Evolutionary conservation across 2,329 filamentous ascomycete genomes (phyloP).

Genomic region (Oidium heveae): DNA sequence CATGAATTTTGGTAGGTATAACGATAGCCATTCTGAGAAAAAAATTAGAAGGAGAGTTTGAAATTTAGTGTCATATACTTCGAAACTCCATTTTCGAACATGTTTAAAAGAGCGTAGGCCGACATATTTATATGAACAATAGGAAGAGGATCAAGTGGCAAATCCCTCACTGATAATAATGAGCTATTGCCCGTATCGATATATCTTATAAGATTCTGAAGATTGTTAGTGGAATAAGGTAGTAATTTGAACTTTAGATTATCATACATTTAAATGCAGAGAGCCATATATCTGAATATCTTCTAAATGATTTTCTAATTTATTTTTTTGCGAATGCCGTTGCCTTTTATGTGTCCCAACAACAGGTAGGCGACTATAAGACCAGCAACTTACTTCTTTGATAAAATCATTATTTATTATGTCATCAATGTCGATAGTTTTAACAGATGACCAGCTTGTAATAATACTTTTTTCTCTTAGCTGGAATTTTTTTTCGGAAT

Average conservation of each 20-base stretch:
- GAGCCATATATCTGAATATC: slow-evolving; percentile 8
- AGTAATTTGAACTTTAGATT: background rate
- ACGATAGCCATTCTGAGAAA: slow-evolving; percentile 9
- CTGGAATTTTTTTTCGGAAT: slow-evolving; percentile 7
- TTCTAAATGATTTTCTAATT: slow-evolving; percentile 1
- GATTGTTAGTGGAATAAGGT: background rate
- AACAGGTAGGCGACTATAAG: slow-evolving; percentile 12
- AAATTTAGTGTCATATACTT: slow-evolving; percentile 4
- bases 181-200: background rate
- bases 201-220: slow-evolving; percentile 6
- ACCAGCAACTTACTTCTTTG: slow-evolving; percentile 8
- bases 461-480: slow-evolving; percentile 3
- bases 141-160: slow-evolving; percentile 10
- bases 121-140: slow-evolving; percentile 10
- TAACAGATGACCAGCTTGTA: slow-evolving; percentile 8
- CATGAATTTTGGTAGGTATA: slow-evolving; percentile 2
- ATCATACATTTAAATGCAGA: slow-evolving; percentile 9
- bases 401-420: slow-evolving; percentile 8
- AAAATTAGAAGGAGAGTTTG: background rate
- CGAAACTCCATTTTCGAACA: slow-evolving; percentile 11
- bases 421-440: slow-evolving; percentile 9
- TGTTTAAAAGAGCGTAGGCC: slow-evolving; percentile 9
- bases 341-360: slow-evolving; percentile 3
- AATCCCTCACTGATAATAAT: slow-evolving; percentile 8
- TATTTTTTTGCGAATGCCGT: background rate